Evolutionary conservation across 352 stramenopile genomes (phyloP), one percentile per base, ranked within the genome.

Genomic region (Sclerospora graminicola): DNA sequence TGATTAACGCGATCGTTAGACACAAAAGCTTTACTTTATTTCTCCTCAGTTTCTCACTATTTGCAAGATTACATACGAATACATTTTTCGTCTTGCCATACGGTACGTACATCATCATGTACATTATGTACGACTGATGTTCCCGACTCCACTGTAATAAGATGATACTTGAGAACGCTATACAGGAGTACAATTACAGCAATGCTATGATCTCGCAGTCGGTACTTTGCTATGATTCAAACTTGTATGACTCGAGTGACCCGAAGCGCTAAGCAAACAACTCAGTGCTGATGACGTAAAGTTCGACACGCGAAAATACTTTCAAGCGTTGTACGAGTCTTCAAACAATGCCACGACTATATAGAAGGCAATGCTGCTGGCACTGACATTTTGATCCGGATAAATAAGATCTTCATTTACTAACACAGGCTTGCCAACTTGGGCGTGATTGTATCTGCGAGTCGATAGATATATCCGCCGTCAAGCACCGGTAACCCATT

Each of bases 331-430:
- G 50, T 79, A 93, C 23, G 79, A 78, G 50, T 93, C 81, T 39
- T 93, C 81, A 43, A 90, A 90, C 30, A 89, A 51, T 0, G 78
- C 69, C 6, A 93, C 79, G 19, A 93, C 79, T 37, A 86, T 86
- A 34, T 73, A 72, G 38, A 89, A 90, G 13, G 78, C 78, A 51
- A 88, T 90, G 57, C 76, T 93, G 40, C 75, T 84, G n/a, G 81
- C 78, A 31, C 78, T 85, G 5, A 93, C 81, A 26, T 93, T 93
- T 45, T 77, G 74, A 39, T 90, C 78, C 4, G 81, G 79, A 41
- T 93, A 69, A 45, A 93, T 90, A 11, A 78, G 78, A 49, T 90
- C 81, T 36, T 93, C 78, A n/a, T 90, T 85, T 46, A 93, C 79
- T n/a, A 93, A 57, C 28, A 67, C 60, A 19, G 72, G 72, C 50